Conservation (phyloP, 2,329 filamentous ascomycete species). For the Fusarium sp. region DNA sequence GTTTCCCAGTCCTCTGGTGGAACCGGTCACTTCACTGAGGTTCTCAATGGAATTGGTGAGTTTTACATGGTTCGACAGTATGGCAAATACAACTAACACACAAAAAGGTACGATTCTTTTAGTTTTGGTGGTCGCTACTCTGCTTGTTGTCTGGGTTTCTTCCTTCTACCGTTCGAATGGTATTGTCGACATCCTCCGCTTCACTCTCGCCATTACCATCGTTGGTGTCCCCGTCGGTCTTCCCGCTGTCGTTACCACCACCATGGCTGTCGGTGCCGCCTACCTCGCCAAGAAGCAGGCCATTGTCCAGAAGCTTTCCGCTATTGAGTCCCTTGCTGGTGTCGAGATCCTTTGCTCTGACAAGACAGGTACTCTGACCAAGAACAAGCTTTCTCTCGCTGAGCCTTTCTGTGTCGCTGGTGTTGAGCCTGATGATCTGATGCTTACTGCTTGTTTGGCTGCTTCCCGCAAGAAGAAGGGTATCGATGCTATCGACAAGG, state of each 20-base stretch:
- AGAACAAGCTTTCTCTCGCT: conserved; percentile 90
- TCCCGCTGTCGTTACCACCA: conserved; percentile 91
- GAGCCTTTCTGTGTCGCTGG: conserved; percentile 87
- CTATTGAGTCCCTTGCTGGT: conserved; percentile 91
- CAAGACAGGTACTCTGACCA: conserved; percentile 93
- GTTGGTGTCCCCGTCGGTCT: conserved; percentile 95
- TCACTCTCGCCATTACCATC: conserved; percentile 90
- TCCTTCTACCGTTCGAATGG: conserved; percentile 89
- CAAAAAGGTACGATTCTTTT: conserved; percentile 81
- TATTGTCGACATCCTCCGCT: conserved; percentile 83
- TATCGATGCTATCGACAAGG: conserved; percentile 95
- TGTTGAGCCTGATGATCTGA: conserved; percentile 87
- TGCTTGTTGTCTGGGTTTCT: conserved; percentile 86
- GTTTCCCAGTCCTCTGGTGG: conserved; percentile 81
- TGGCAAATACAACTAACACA: too few species aligned
- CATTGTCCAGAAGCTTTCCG: conserved; percentile 92
- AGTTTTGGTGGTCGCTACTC: conserved; percentile 82
- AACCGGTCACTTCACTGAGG: conserved; percentile 90
- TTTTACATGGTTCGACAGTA: too few species aligned
- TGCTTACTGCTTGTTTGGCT: conserved; percentile 91
- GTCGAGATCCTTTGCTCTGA: conserved; percentile 95
- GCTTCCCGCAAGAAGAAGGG: conserved; percentile 96
- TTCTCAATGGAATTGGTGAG: conserved; percentile 90
- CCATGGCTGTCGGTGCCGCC: conserved; percentile 92
- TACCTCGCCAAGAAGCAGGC: conserved; percentile 94